Base-by-base conservation (phyloP, 2,329 filamentous ascomycete species). In the Grosmannia huntii region DNA sequence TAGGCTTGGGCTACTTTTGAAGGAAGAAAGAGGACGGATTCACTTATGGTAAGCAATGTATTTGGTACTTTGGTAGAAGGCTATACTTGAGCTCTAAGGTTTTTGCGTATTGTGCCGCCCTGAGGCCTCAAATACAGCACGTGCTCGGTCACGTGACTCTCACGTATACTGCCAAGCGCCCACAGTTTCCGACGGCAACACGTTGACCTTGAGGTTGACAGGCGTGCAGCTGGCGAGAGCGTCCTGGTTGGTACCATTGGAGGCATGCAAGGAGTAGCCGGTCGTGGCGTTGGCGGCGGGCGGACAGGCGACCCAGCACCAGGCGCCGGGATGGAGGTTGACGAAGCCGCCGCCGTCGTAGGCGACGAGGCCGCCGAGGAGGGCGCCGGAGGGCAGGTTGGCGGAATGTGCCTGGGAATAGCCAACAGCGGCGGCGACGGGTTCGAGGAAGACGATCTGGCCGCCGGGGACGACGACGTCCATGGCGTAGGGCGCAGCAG, bases 361-460 rank as follows among this genome's bases (percentile, higher is more conserved):
- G 16, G 68, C 67, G 1, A 59, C 65, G 25, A 71, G 66, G 5
- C 68, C 67, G 12, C 61, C 65, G 23, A 51, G 46, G 21, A 59
- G 60, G 52, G 67, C 65, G 2, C 68, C 68, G 2, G 59, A 14
- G 0, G 69, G 69, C 25, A 68, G 63, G 53, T 60, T 56, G 2
- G 66, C 68, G 59, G 68, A 69, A 58, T 71, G 69, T 1, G 69
- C 69, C 62, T 68, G 67, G 16, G 68, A 70, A 62, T 68, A 68
- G 16, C 60, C 66, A 25, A 71, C 60, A 38, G 64, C 64, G 66
- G 67, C 67, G 44, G 60, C 53, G 44, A 60, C 54, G 1, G 65
- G 59, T 28, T 64, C 64, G 11, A 71, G 62, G 60, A 68, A 71
- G 49, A 64, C 64, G 23, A 46, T 56, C 63, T 71, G 69, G 25